Percentiles rank a stretch among this genome's conserved stretches.
Conservation (phyloP, 768 basidiomycete genomes). For the Asterophora parasitica region DNA sequence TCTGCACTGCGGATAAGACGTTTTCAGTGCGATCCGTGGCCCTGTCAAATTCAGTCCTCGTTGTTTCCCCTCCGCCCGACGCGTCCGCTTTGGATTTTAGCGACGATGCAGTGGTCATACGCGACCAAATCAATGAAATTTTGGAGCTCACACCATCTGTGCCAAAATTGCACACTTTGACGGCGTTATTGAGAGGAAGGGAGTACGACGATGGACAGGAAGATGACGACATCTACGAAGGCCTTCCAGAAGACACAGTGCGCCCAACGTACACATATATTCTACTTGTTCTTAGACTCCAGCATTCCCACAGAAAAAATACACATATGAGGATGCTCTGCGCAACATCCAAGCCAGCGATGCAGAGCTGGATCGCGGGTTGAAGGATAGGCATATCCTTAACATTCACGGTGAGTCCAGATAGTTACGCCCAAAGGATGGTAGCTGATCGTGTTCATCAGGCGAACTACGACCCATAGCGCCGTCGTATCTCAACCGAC, state of each 20-base stretch:
- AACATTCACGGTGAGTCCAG: slow-evolving; percentile 55
- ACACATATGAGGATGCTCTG: slow-evolving; percentile 60
- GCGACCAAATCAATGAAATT: slow-evolving; percentile 78
- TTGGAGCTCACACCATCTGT: slow-evolving; percentile 78
- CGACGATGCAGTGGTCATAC: slow-evolving; percentile 55
- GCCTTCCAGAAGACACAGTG: slow-evolving; percentile 10
- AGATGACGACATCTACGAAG: slow-evolving; percentile 25
- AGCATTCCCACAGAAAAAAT: slow-evolving; percentile 9
- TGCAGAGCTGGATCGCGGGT: slow-evolving; percentile 57
- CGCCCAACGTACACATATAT: neutral
- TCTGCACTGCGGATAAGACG: slow-evolving; percentile 80
- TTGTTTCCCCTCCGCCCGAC: slow-evolving; percentile 53
- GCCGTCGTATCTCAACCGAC: slow-evolving; percentile 55
- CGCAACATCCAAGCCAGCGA: slow-evolving; percentile 80
- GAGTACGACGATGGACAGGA: slow-evolving; percentile 71
- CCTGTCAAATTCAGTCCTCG: slow-evolving; percentile 82
- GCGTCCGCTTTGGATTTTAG: slow-evolving; percentile 23
- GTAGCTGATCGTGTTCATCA: slow-evolving; percentile 21
- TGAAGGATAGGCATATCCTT: slow-evolving; percentile 69
- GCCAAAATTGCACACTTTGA: slow-evolving; percentile 69
- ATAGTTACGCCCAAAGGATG: neutral
- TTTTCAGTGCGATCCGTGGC: slow-evolving; percentile 81
- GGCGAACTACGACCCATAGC: slow-evolving; percentile 74
- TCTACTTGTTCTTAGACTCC: neutral
- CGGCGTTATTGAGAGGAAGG: slow-evolving; percentile 52